phyloP scores from a whole-genome alignment of 78 protist genomes.

The Dictyostelium firmibasis region DNA sequence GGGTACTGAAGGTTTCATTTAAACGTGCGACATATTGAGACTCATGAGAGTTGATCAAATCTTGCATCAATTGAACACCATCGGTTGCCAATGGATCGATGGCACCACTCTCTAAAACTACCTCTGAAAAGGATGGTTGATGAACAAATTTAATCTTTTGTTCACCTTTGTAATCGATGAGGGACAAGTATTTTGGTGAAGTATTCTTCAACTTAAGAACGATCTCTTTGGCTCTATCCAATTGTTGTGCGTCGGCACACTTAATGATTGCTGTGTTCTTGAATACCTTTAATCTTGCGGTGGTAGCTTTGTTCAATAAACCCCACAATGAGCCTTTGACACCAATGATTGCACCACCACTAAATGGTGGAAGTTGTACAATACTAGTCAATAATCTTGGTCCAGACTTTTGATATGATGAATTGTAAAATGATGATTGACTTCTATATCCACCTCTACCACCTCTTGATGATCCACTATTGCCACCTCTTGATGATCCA shows the following conservation, averaged over 20 bases:
- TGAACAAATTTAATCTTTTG: constrained; percentile 67
- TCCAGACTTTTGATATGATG: constrained; percentile 24
- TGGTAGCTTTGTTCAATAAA: constrained; percentile 66
- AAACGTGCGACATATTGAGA: constrained; percentile 40
- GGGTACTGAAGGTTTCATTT: constrained; percentile 31
- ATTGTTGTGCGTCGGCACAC: constrained; percentile 73
- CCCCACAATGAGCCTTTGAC: constrained; percentile 79
- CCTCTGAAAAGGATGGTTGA: constrained; percentile 42
- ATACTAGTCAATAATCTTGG: constrained; percentile 16
- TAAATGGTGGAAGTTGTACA: constrained; percentile 44
- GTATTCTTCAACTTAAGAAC: constrained; percentile 69
- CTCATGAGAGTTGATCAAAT: constrained; percentile 22
- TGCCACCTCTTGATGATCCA: constrained; percentile 2
- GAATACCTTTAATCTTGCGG: constrained; percentile 54
- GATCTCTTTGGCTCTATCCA: constrained; percentile 77
- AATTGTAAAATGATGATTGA: not conserved
- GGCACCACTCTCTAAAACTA: constrained; percentile 25
- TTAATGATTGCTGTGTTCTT: constrained; percentile 46
- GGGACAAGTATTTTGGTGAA: constrained; percentile 59
- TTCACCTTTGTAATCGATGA: constrained; percentile 72
- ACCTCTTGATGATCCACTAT: constrained; percentile 27
- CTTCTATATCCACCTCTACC: constrained; percentile 53
- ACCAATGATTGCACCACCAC: constrained; percentile 77
- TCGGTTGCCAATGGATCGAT: not conserved
- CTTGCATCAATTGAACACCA: not conserved